Evolutionary conservation across 1,284 basidiomycete species (phyloP), one percentile per base, ranked within the genome.

Genomic region (Lignosus rhinocerotis): DNA sequence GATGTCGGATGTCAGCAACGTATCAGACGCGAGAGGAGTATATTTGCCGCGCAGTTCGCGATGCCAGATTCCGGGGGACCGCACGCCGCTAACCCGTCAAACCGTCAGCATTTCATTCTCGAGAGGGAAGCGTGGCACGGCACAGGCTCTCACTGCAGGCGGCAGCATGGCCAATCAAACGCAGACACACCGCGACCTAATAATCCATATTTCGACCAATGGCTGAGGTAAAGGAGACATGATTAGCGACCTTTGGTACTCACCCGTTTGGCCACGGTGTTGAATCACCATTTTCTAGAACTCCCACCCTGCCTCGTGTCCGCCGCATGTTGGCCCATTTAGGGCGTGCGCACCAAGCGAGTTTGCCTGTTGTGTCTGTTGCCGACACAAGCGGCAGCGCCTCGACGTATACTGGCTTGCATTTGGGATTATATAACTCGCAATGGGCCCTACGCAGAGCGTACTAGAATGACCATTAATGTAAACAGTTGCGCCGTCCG

Each of bases 331-430:
- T 50, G 46, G 45, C 63, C 65, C 50, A 58, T 67, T 65, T 60
- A 48, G 63, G 61, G 64, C 63, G 59, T 58, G 66, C 66, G 66
- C 65, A 56, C 55, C 54, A 64, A 63, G 60, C 63, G 66, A 60
- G 55, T 59, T 58, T 54, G 53, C 60, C 62, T 60, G 51, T 58
- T 62, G 52, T 53, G 56, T 60, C 21, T 39, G 46, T 58, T 59
- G 56, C 62, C 66, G 64, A 64, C 60, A 47, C 64, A 59, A 60
- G 55, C 59, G 59, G 61, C 59, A 57, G 62, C 59, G 55, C 55
- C 19, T 50, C 54, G 38, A 49, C 48, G 53, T 59, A 51, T 52
- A 48, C 17, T 49, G 17, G 21, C 51, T 46, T 19, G 41, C 52
- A 51, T 36, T 47, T 51, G 58, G 54, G 59, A 55, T 55, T 41